A percentile compares a stretch with the other conserved stretches of the same genome.
Evolutionary conservation across 306 rosid species (phyloP).

Genomic region (Vigna mungo): DNA sequence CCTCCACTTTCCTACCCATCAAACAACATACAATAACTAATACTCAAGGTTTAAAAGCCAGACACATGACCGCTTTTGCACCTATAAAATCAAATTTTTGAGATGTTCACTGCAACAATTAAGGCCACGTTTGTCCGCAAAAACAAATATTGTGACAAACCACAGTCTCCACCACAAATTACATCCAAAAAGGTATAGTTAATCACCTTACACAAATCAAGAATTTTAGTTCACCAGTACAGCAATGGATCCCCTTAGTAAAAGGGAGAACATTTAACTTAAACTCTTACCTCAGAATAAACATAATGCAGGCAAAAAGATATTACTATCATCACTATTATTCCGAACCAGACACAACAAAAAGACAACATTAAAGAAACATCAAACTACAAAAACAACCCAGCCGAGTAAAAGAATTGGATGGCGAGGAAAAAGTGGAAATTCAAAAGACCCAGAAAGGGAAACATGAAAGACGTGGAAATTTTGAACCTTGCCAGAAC

Average conservation of each 20-base stretch:
- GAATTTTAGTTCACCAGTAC: background rate
- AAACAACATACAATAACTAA: background rate
- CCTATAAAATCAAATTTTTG: background rate
- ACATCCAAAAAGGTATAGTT: background rate
- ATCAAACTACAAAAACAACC: background rate
- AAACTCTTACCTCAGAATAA: background rate
- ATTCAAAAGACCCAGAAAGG: background rate
- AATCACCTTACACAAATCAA: background rate
- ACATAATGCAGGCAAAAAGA: background rate
- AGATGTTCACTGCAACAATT: background rate
- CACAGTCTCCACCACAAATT: background rate
- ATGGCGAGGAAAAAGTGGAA: background rate
- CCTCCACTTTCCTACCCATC: background rate
- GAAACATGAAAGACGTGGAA: background rate
- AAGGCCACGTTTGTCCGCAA: background rate
- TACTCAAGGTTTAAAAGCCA: background rate
- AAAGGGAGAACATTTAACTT: background rate
- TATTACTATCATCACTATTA: background rate
- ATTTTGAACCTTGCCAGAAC: constrained; percentile 62
- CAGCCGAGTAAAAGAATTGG: background rate
- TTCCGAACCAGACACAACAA: background rate
- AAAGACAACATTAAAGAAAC: background rate
- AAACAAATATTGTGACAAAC: background rate
- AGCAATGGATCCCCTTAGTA: background rate
- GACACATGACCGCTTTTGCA: background rate